phyloP scores from a whole-genome alignment of 495 filamentous ascomycete genomes.

The Elasticomyces elasticus region DNA sequence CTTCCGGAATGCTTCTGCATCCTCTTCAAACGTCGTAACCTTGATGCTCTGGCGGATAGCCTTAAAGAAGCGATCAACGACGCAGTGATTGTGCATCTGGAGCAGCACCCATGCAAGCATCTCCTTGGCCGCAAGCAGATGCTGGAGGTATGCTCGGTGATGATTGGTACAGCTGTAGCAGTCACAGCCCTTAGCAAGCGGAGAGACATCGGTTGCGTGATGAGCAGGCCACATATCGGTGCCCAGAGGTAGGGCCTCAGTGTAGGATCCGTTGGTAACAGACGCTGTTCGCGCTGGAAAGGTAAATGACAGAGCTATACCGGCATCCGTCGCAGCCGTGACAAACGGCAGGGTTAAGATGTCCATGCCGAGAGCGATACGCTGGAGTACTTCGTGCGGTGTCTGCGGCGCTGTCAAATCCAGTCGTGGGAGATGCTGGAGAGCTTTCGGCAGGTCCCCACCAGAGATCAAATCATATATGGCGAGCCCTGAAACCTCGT shows the following conservation, averaged over 20 bases:
- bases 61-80: slow-evolving; percentile 63
- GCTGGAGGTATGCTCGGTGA: slow-evolving; percentile 76
- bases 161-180: slow-evolving; percentile 83
- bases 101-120: slow-evolving; percentile 94
- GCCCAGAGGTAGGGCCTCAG: slow-evolving; percentile 44
- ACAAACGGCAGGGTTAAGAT: slow-evolving; percentile 69
- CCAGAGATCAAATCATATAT: slow-evolving; percentile 68
- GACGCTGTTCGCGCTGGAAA: slow-evolving; percentile 47
- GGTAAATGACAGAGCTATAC: slow-evolving; percentile 70
- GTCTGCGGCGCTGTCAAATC: slow-evolving; percentile 55
- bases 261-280: background rate
- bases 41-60: slow-evolving; percentile 53
- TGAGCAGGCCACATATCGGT: slow-evolving; percentile 59
- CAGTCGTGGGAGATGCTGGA: slow-evolving; percentile 58
- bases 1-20: slow-evolving; percentile 44
- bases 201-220: slow-evolving; percentile 47
- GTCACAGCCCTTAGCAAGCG: slow-evolving; percentile 50
- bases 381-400: slow-evolving; percentile 66
- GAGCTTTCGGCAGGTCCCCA: slow-evolving; percentile 47
- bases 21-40: slow-evolving; percentile 52
- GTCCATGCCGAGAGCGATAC: slow-evolving; percentile 68
- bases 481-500: slow-evolving; percentile 60
- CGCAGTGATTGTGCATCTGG: slow-evolving; percentile 77
- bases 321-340: slow-evolving; percentile 64
- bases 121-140: slow-evolving; percentile 78